These are phyloP conservation scores for Globisporangium rhizosaccharum DNA, from an alignment of 352 stramenopile genomes.

Conservation along the genomic window DNA sequence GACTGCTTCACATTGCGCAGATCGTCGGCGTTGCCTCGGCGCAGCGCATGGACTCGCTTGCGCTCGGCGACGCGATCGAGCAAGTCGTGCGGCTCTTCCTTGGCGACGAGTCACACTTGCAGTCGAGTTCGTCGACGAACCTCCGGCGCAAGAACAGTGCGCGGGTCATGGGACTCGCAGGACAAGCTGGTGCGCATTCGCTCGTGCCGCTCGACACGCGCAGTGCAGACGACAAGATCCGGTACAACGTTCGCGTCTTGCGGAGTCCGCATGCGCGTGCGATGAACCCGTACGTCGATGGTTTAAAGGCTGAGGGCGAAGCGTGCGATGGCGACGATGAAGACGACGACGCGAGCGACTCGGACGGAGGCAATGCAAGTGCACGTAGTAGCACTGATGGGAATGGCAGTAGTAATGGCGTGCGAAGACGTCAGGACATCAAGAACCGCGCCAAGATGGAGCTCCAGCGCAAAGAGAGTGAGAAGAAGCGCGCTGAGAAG, in stretches of 20 bases:
- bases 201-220: slow-evolving; percentile 32
- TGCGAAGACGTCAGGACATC: slow-evolving; percentile 56
- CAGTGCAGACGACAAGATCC: slow-evolving; percentile 51
- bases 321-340: slow-evolving; percentile 14
- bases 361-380: slow-evolving; percentile 18
- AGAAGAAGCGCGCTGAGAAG: slow-evolving; percentile 36
- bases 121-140: slow-evolving; percentile 34
- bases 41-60: slow-evolving; percentile 46
- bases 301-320: background rate
- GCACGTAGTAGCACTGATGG: background rate
- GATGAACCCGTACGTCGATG: slow-evolving; percentile 62
- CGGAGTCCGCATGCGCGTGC: slow-evolving; percentile 28
- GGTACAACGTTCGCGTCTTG: slow-evolving; percentile 75
- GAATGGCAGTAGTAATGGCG: slow-evolving; percentile 8
- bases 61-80: slow-evolving; percentile 66
- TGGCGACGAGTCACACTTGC: slow-evolving; percentile 67
- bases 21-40: slow-evolving; percentile 48
- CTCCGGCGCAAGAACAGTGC: slow-evolving; percentile 75
- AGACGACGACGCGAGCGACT: slow-evolving; percentile 18
- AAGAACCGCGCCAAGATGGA: slow-evolving; percentile 58
- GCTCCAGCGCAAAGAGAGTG: slow-evolving; percentile 52
- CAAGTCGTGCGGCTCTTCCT: slow-evolving; percentile 69
- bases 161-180: slow-evolving; percentile 34
- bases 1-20: slow-evolving; percentile 71
- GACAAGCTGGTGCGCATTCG: slow-evolving; percentile 20